phyloP scores from a whole-genome alignment of 148 eudicot genomes.

The Camellia granthamiana region DNA sequence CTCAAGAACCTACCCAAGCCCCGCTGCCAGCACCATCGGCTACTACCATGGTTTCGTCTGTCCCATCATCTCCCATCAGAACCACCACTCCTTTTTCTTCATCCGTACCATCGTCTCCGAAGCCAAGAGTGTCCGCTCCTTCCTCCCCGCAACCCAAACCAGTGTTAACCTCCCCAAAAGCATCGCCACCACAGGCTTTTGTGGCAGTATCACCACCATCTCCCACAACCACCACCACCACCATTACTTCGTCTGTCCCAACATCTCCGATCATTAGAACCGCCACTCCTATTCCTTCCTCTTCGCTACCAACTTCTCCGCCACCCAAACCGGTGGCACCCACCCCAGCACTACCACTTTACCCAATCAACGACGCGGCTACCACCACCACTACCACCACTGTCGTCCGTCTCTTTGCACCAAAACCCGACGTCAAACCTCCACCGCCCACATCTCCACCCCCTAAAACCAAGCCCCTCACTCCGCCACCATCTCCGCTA shows the following conservation, averaged over 20 bases:
- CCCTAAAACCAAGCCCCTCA: slow-evolving; percentile 7
- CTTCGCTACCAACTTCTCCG: slow-evolving; percentile 5
- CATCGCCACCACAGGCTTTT: slow-evolving; percentile 15
- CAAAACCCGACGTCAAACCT: neutral
- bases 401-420: neutral
- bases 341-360: neutral
- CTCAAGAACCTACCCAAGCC: slow-evolving; percentile 19
- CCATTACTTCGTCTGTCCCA: neutral
- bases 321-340: too few species aligned
- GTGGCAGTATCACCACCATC: neutral
- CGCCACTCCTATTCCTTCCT: slow-evolving; percentile 10
- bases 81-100: neutral
- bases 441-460: slow-evolving; percentile 36
- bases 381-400: slow-evolving; percentile 24
- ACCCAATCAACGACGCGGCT: too few species aligned
- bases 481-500: slow-evolving; percentile 55
- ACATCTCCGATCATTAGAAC: slow-evolving; percentile 11
- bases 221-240: neutral
- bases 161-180: neutral
- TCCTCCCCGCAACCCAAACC: slow-evolving; percentile 3
- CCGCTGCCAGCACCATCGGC: slow-evolving; percentile 15
- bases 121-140: slow-evolving; percentile 16
- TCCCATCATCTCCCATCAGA: neutral
- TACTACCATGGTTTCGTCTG: neutral
- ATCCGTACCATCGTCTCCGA: slow-evolving; percentile 9